Conservation (phyloP, 2,329 filamentous ascomycete species). For the Penicillium sp. region DNA sequence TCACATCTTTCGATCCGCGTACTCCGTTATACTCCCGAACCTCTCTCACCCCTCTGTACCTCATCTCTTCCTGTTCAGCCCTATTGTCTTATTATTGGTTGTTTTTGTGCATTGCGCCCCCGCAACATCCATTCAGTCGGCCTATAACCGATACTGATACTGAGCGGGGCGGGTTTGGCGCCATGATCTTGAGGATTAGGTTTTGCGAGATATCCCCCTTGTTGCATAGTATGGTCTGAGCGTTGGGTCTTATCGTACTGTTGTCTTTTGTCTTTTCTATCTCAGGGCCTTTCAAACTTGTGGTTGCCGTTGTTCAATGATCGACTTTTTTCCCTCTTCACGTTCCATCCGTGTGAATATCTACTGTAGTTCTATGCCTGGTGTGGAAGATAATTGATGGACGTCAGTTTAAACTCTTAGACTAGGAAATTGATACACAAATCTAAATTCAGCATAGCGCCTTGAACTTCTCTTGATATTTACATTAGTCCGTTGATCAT, state of each 20-base stretch:
- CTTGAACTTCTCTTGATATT: background rate
- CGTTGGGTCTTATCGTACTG: constrained; percentile 20
- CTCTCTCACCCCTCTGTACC: background rate
- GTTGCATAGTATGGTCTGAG: constrained; percentile 31
- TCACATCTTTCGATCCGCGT: background rate
- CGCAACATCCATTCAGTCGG: background rate
- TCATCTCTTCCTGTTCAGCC: constrained; percentile 12
- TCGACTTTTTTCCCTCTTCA: constrained; percentile 14
- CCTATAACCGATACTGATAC: background rate
- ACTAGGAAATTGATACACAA: background rate
- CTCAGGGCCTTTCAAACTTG: constrained; percentile 8
- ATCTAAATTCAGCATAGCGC: background rate
- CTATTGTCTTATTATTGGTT: constrained; percentile 17
- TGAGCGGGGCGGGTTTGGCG: constrained; percentile 3
- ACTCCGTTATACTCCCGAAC: background rate
- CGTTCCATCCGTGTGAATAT: constrained; percentile 24
- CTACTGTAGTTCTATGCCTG: constrained; percentile 25
- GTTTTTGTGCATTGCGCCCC: constrained; percentile 19
- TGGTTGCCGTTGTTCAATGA: constrained; percentile 13
- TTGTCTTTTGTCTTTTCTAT: constrained; percentile 7
- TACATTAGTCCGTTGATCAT: too few species aligned
- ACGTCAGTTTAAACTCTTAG: constrained; percentile 8
- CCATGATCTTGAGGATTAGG: constrained; percentile 27
- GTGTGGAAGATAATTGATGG: constrained; percentile 13
- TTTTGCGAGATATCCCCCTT: constrained; percentile 35